phyloP scores from a whole-genome alignment of 805 yeast genomes.

The Starmerella scarabaei region DNA sequence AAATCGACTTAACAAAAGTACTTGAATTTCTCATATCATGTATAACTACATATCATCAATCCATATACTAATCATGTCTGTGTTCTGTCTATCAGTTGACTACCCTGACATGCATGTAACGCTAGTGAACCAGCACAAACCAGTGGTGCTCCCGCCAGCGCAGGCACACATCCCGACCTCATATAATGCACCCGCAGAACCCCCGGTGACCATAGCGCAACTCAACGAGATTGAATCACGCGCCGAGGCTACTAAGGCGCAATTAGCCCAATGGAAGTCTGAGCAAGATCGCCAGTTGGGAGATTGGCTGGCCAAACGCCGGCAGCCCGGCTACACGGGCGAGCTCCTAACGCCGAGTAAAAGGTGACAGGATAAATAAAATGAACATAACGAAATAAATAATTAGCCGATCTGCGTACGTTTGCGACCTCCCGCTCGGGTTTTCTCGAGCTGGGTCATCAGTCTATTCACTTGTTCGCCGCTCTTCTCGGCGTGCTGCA shows the following conservation, averaged over 20 bases:
- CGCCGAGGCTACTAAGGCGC: neutral
- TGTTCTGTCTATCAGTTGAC: too few species aligned
- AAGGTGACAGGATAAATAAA: neutral
- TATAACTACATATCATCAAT: too few species aligned
- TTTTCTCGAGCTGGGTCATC: slow-evolving; percentile 59
- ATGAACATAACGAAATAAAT: neutral
- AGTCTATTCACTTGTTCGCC: slow-evolving; percentile 35
- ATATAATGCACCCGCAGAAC: neutral
- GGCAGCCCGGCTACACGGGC: neutral
- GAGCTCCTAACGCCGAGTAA: neutral
- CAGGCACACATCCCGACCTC: slow-evolving; percentile 12
- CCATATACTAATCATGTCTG: too few species aligned
- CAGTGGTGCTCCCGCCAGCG: slow-evolving; percentile 17
- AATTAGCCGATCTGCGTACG: slow-evolving; percentile 76
- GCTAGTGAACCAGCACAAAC: slow-evolving; percentile 6
- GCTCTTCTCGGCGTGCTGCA: slow-evolving; percentile 33
- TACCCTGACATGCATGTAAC: neutral
- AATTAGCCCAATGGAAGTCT: neutral
- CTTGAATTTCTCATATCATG: too few species aligned
- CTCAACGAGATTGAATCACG: neutral
- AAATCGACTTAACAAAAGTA: too few species aligned
- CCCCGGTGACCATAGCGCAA: neutral
- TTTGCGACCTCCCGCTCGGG: slow-evolving; percentile 84
- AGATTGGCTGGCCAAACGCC: neutral
- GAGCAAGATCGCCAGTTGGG: neutral